These are phyloP conservation scores for Leccinum solheimii DNA, from an alignment of 1,284 basidiomycete species.

Conservation along the genomic window DNA sequence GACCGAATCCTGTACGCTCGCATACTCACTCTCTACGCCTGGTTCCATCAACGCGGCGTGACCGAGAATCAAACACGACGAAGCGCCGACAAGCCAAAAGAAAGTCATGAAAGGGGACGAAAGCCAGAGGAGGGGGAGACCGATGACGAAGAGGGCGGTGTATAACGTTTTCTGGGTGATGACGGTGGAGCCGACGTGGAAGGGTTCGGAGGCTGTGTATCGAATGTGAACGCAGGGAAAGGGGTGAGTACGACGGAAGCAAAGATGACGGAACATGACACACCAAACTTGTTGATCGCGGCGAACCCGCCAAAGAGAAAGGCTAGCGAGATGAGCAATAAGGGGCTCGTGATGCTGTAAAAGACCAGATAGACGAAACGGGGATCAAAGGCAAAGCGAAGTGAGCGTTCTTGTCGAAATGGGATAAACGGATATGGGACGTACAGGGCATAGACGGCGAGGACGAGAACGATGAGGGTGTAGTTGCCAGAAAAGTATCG, in stretches of 20 bases:
- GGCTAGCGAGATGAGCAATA: slow-evolving; percentile 79
- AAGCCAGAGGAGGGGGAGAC: slow-evolving; percentile 69
- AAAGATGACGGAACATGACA: slow-evolving; percentile 31
- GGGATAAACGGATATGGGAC: slow-evolving; percentile 26
- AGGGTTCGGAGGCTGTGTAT: slow-evolving; percentile 67
- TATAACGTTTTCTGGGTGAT: slow-evolving; percentile 86
- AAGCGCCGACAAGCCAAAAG: slow-evolving; percentile 81
- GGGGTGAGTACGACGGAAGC: slow-evolving; percentile 6
- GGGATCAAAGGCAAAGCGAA: not conserved
- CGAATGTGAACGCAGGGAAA: not conserved
- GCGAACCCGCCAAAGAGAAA: slow-evolving; percentile 94
- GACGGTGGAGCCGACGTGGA: slow-evolving; percentile 75
- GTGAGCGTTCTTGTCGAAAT: not conserved
- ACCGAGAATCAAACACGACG: slow-evolving; percentile 70
- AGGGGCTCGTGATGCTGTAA: slow-evolving; percentile 68
- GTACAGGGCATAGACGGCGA: slow-evolving; percentile 90
- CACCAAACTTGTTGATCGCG: slow-evolving; percentile 89
- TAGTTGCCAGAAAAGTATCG: slow-evolving; percentile 95
- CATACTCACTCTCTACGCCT: slow-evolving; percentile 88
- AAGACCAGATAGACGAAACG: not conserved
- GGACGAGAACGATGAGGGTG: slow-evolving; percentile 74
- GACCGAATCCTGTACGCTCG: slow-evolving; percentile 67
- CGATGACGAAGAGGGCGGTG: slow-evolving; percentile 76
- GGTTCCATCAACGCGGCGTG: slow-evolving; percentile 86
- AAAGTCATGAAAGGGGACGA: slow-evolving; percentile 69